Base-by-base conservation (phyloP, 805 yeast species). In the Candida schatavii region DNA sequence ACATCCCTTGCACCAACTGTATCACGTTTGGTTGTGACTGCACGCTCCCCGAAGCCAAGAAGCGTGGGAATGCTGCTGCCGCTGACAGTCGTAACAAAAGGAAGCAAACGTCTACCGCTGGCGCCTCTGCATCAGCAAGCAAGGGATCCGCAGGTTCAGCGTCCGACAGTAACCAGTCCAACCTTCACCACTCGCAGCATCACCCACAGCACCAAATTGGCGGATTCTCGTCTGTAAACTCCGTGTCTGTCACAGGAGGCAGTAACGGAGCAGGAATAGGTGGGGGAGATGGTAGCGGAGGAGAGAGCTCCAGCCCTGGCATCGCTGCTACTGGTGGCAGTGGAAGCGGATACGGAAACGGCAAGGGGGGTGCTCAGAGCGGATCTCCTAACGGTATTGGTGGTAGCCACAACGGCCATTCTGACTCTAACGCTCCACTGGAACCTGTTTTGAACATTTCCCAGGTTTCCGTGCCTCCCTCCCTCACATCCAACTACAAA, bases 11-110 rank as follows among this genome's bases (percentile, higher is more conserved):
- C 46, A 59, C 65, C 14, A 84, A 84, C 58, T 84, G 91, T 56
- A 69, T 77, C 27, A 81, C 85, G 3, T 84, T 83, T 59, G 83
- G 85, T 5, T 76, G 87, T 52, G 87, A 81, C 39, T 87, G 90
- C 63, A 66, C 68, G 26, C 70, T 84, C 39, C 90, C 89, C 1
- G 84, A 77, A 48, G 75, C 72, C 22, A 80, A 70, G 53, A 77
- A 59, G 63, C 62, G 70, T 54, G 61, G 66, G 15, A 57, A 55
- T 37, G 45, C 41, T 3, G 13, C 52, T 4, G 41, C 59, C 13
- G 33, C 49, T 18, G 57, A 52, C 11, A 48, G 51, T 31, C 36
- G 50, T 39, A 40, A 43, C 46, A 35, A 51, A 46, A 44, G 54
- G 29, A 46, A 38, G 18, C 43, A 31, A 17, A 18, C 48, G 26